A percentile compares a stretch with the other conserved stretches of the same genome.
These are phyloP conservation scores for Nakazawaea ernobii DNA, from an alignment of 805 yeast species.

Conservation along the genomic window DNA sequence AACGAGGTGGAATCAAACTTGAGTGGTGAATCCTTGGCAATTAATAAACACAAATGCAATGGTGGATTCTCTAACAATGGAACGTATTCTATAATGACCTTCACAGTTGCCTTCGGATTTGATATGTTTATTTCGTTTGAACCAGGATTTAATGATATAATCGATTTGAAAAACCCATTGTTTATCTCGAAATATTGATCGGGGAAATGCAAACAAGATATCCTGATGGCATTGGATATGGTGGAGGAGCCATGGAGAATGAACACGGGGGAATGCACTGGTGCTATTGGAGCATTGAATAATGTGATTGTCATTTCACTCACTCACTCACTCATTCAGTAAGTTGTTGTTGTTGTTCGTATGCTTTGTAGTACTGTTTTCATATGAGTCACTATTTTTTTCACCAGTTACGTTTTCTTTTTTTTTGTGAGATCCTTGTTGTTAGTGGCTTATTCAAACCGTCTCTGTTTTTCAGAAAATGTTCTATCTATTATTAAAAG, in stretches of 20 bases:
- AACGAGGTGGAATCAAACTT: conserved; percentile 63
- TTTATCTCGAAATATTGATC: conserved; percentile 67
- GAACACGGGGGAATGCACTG: conserved; percentile 42
- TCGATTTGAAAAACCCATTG: conserved; percentile 66
- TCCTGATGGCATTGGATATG: conserved; percentile 24
- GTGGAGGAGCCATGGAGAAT: conserved; percentile 41
- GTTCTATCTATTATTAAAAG: too few relatives aligned
- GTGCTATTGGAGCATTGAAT: conserved; percentile 26
- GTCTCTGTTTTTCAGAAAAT: too few relatives aligned
- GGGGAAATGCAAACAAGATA: conserved; percentile 47
- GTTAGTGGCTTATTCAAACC: too few relatives aligned
- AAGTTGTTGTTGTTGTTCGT: neutral
- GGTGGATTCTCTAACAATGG: conserved; percentile 67
- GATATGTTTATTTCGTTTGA: conserved; percentile 31
- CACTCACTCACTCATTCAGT: neutral
- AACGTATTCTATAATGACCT: conserved; percentile 34
- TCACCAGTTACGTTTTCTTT: neutral
- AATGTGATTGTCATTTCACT: conserved; percentile 21
- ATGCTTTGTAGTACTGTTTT: too few relatives aligned
- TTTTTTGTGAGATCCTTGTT: too few relatives aligned
- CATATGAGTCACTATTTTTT: neutral
- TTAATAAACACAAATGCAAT: conserved; percentile 69
- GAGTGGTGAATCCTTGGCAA: conserved; percentile 72
- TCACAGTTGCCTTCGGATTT: conserved; percentile 5
- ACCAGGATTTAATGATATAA: conserved; percentile 69